Conservation (phyloP, 805 yeast species). For the Torulaspora franciscae region DNA sequence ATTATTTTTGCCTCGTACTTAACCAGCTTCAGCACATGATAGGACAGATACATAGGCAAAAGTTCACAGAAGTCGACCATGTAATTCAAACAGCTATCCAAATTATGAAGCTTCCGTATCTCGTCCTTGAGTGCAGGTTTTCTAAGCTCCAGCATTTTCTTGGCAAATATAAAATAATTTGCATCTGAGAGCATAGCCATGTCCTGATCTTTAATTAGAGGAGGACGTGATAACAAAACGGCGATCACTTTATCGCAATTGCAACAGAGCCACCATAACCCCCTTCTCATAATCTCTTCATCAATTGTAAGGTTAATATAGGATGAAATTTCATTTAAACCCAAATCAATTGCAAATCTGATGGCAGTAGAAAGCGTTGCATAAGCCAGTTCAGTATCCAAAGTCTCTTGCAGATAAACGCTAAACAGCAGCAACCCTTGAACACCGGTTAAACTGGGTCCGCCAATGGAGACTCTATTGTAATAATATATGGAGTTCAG, state of each 20-base stretch:
- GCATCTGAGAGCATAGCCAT: slow-evolving; percentile 25
- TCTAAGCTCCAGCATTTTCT: slow-evolving; percentile 9
- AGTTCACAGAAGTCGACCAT: slow-evolving; percentile 20
- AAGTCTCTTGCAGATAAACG: slow-evolving; percentile 34
- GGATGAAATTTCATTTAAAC: slow-evolving; percentile 49
- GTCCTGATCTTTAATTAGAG: slow-evolving; percentile 22
- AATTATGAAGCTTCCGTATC: slow-evolving; percentile 10
- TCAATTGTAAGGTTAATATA: slow-evolving; percentile 35
- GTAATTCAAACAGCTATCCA: slow-evolving; percentile 18
- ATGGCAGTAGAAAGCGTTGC: slow-evolving; percentile 44
- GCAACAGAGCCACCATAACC: slow-evolving; percentile 46
- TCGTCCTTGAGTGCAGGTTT: slow-evolving; percentile 11
- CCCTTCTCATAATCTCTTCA: slow-evolving; percentile 39
- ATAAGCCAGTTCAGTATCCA: slow-evolving; percentile 41
- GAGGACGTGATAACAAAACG: slow-evolving; percentile 22
- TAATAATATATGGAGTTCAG: slow-evolving; percentile 48
- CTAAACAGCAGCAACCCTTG: slow-evolving; percentile 50
- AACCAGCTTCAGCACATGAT: slow-evolving; percentile 18
- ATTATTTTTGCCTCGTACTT: slow-evolving; percentile 18
- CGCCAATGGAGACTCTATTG: slow-evolving; percentile 44
- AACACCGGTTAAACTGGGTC: slow-evolving; percentile 49
- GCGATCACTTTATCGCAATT: slow-evolving; percentile 23
- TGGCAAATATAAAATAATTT: slow-evolving; percentile 20
- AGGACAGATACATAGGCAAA: slow-evolving; percentile 23
- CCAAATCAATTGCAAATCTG: slow-evolving; percentile 53